phyloP scores from a whole-genome alignment of 139 green algal genomes.

The Medakamo hakoo region DNA sequence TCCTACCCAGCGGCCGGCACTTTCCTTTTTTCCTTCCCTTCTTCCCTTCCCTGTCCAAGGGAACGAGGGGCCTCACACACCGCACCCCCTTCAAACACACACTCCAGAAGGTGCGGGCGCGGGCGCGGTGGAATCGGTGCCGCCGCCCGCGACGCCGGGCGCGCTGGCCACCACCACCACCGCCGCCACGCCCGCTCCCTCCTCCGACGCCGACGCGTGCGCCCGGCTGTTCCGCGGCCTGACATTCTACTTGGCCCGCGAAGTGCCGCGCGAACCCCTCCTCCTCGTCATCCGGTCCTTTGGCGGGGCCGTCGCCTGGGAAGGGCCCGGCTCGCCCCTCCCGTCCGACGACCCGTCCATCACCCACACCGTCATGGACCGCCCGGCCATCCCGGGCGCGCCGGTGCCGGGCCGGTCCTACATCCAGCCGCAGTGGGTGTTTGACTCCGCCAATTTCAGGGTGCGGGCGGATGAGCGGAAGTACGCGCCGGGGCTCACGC shows the following conservation, averaged over 20 bases:
- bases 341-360: conserved; percentile 52
- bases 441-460: conserved; percentile 82
- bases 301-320: conserved; percentile 71
- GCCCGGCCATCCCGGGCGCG: conserved; percentile 1
- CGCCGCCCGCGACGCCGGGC: too few species aligned
- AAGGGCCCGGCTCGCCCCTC: conserved; percentile 72
- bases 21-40: neutral
- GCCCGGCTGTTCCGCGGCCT: conserved; percentile 68
- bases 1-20: conserved; percentile 1
- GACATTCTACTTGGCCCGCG: conserved; percentile 80
- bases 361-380: conserved; percentile 66
- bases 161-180: neutral
- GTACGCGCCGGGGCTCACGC: conserved; percentile 64
- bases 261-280: conserved; percentile 78
- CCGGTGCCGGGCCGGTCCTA: conserved; percentile 62
- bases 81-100: neutral
- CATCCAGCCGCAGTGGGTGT: conserved; percentile 96
- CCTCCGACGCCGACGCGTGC: conserved; percentile 46
- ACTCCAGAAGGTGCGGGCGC: too few species aligned
- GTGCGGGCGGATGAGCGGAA: conserved; percentile 45
- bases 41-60: neutral
- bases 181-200: too few species aligned
- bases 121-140: too few species aligned
- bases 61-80: too few species aligned
- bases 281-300: conserved; percentile 84